Evolutionary conservation across 1,284 basidiomycete genomes (phyloP).

Genomic region (Inonotus hispidus): DNA sequence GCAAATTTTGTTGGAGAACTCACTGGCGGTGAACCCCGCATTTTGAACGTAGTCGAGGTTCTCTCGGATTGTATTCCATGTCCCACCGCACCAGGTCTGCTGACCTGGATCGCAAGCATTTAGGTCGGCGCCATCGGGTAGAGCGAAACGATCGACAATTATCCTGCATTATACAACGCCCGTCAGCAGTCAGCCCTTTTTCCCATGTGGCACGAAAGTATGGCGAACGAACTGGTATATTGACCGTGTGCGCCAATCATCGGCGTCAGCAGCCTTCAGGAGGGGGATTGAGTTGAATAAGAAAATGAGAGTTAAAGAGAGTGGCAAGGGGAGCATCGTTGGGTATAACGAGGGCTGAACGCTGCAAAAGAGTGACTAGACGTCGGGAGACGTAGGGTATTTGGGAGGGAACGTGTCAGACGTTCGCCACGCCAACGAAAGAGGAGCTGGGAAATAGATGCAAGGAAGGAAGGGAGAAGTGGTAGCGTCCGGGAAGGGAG

Average conservation of each 20-base stretch:
- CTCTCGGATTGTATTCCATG: conserved; percentile 66
- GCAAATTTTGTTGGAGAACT: conserved; percentile 29
- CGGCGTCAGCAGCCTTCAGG: conserved; percentile 32
- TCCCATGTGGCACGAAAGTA: conserved; percentile 1
- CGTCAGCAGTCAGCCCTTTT: background rate
- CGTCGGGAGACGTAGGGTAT: background rate
- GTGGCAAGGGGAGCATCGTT: background rate
- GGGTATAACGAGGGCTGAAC: conserved; percentile 8
- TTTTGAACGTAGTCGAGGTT: conserved; percentile 76
- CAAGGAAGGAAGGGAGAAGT: background rate
- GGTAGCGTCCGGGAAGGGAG: background rate
- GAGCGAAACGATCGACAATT: conserved; percentile 73
- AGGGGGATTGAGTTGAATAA: background rate
- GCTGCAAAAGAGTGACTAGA: conserved; percentile 9
- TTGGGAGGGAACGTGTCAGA: background rate
- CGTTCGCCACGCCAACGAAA: conserved; percentile 14
- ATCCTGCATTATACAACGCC: conserved; percentile 36
- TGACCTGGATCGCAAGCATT: conserved; percentile 50
- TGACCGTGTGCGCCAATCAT: conserved; percentile 36
- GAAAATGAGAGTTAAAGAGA: conserved; percentile 10
- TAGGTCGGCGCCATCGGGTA: conserved; percentile 46
- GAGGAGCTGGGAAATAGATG: conserved; percentile 20
- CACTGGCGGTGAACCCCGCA: conserved; percentile 73
- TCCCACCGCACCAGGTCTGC: conserved; percentile 71
- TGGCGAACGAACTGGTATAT: conserved; percentile 34